Base-by-base conservation (phyloP, 2,329 filamentous ascomycete genomes). In the Xylariaceae sp. region DNA sequence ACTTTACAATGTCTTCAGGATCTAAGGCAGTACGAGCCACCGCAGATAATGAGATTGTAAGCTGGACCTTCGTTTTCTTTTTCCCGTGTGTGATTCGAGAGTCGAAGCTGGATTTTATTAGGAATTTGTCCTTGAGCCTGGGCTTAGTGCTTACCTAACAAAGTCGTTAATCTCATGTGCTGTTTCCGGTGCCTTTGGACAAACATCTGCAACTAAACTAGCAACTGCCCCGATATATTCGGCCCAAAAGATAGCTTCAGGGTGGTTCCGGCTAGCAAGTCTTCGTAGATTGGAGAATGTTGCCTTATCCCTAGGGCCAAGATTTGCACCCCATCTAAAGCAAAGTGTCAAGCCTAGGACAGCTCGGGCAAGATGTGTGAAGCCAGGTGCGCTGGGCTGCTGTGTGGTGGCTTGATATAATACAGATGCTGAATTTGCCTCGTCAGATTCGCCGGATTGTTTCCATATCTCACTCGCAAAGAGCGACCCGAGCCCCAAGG, bases 341-440 rank as follows among this genome's bases (percentile, higher is more conserved):
- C 81, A 89, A 1, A 87, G 70, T 1, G 84, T 74, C 3, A 95
- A 67, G 0, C 80, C 87, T 3, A 95, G 69, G 2, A 87, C 63
- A 0, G 86, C 84, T 11, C 89, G 78, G 38, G 81, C 74, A 34
- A 80, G 63, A 58, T 96, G 89, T 1, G 80, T 82, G 19, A 94
- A 65, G 0, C 88, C 88, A 30, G 91, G 87, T 1, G 77, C 73
- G 12, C 78, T 74, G 1, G 90, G 72, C 28, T 85, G 67, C 0
- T 87, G 81, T 1, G 77, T 79, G 4, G 87, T 79, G 2, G 86
- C 85, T 46, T 79, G 72, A 53, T 89, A 81, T n/a, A 95, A 66
- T 7, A 84, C 84, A 38, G 79, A 78, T 3, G 85, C 77, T 1
- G 86, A 78, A 49, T 83, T 82, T 7, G 67, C 63, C 34, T 73